phyloP scores from a whole-genome alignment of 2,329 filamentous ascomycete genomes.

The Daldinia eschscholtzii region DNA sequence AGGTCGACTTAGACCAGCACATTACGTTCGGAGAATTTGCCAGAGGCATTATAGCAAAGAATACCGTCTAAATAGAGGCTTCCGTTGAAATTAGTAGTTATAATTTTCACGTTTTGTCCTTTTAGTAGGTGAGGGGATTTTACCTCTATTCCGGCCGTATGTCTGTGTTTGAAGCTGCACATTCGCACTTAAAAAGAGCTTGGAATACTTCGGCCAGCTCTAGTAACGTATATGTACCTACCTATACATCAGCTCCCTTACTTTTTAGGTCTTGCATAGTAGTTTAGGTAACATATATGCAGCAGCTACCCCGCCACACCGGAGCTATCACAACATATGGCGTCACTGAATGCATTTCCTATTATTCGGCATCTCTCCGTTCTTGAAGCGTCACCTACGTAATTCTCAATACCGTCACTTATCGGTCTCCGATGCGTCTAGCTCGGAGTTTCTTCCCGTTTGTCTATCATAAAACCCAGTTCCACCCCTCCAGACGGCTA shows the following conservation, averaged over 20 bases:
- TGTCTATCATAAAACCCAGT: slow-evolving; percentile 24
- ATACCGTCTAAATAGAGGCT: slow-evolving; percentile 60
- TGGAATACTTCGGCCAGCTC: background rate
- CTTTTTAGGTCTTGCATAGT: slow-evolving; percentile 9
- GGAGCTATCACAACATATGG: slow-evolving; percentile 17
- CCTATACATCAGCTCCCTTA: slow-evolving; percentile 4
- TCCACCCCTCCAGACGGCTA: slow-evolving; percentile 3
- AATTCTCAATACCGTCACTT: slow-evolving; percentile 17
- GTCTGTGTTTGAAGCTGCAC: background rate
- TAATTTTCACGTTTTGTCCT: background rate
- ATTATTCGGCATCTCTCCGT: slow-evolving; percentile 11
- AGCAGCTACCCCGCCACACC: slow-evolving; percentile 7
- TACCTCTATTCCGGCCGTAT: background rate
- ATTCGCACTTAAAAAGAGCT: background rate
- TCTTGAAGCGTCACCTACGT: slow-evolving; percentile 13
- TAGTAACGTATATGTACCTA: background rate
- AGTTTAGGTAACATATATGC: background rate
- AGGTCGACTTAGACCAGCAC: slow-evolving; percentile 76
- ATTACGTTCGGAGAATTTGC: slow-evolving; percentile 84
- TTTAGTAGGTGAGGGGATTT: background rate
- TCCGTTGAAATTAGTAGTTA: background rate
- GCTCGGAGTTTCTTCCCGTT: slow-evolving; percentile 38
- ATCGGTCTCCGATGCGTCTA: slow-evolving; percentile 38
- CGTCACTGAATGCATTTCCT: slow-evolving; percentile 3
- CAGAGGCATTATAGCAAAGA: slow-evolving; percentile 69